These are phyloP conservation scores for Ganoderma multipileum DNA, from an alignment of 1,284 basidiomycete species.

Conservation along the genomic window DNA sequence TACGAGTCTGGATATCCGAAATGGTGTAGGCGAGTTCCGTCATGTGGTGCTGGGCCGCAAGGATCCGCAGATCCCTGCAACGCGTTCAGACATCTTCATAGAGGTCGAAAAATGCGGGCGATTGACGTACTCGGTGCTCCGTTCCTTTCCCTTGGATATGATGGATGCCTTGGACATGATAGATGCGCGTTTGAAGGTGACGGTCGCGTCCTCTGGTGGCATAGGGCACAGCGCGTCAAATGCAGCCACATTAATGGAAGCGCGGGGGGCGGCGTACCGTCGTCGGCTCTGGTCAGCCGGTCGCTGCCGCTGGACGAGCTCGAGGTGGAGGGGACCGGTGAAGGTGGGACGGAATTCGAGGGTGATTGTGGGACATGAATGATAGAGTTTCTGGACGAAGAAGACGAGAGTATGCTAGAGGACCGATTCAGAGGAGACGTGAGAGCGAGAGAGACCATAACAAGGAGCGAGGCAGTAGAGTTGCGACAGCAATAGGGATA, in stretches of 20 bases:
- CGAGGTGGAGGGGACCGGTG: conserved; percentile 52
- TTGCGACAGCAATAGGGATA: conserved; percentile 37
- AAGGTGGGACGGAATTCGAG: conserved; percentile 47
- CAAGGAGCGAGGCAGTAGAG: conserved; percentile 40
- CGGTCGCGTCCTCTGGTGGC: conserved; percentile 68
- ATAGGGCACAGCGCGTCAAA: conserved; percentile 17
- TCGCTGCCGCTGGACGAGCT: conserved; percentile 55
- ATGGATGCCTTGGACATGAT: conserved; percentile 42
- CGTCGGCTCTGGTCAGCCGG: conserved; percentile 61
- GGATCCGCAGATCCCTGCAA: conserved; percentile 69
- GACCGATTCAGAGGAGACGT: conserved; percentile 44
- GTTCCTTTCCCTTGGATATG: conserved; percentile 55
- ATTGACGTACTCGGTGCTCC: conserved; percentile 56
- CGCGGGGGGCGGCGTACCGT: conserved; percentile 50
- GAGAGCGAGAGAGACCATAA: conserved; percentile 51
- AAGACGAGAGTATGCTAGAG: conserved; percentile 44
- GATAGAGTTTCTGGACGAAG: conserved; percentile 39
- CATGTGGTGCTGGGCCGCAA: conserved; percentile 83
- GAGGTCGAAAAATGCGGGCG: background rate
- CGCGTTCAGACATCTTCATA: conserved; percentile 16
- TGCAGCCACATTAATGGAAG: conserved; percentile 16
- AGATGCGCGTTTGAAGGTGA: conserved; percentile 58
- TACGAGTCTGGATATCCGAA: conserved; percentile 86
- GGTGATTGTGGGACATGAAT: conserved; percentile 43
- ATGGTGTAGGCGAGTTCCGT: conserved; percentile 84